Evolutionary conservation across 495 filamentous ascomycete species (phyloP), one percentile per base, ranked within the genome.

Genomic region (Lepidopterella palustris): DNA sequence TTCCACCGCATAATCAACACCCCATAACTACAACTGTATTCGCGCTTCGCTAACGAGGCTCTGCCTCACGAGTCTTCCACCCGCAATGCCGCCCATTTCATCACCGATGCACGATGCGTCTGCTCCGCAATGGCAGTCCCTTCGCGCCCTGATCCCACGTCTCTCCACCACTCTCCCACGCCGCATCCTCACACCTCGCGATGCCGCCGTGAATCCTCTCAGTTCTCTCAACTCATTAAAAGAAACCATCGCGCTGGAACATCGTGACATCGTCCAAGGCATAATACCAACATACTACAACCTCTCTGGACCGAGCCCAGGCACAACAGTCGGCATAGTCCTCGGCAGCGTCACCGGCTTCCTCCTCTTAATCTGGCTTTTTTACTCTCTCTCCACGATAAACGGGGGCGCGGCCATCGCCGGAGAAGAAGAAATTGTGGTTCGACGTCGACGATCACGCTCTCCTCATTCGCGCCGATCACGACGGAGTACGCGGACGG

Each of bases 261-360:
- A 18, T 5, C 47, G 47, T 15, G 47, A 18, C 18, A 13, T 42
- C 18, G 15, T 13, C 21, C 3, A 11, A 8, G 60, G 57, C 56
- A 63, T 67, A 48, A 63, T 67, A 25, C 64, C 64, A 10, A 63
- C 64, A 6, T 63, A 63, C 54, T 67, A 67, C 60, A 51, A 53
- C 21, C 20, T 55, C 53, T 66, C 70, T 51, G 80, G 85, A 10
- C 88, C 86, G 0, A 23, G 76, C 4, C 79, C 91, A 0, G 91
- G 90, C 32, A 80, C 83, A 20, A 81, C 96, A n/a, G 89, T 79
- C 13, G 91, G 90, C 60, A 92, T 95, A 54, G 83, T 90, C 24
- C 81, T 96, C 29, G 91, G 91, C 63, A 80, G 82, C 49, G 84
- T 95, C n/a, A 81, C 76, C n/a, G 90, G 87, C 55, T 91, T 96